Conservation (phyloP, 495 filamentous ascomycete species). For the Aspergillus ellipticus region DNA sequence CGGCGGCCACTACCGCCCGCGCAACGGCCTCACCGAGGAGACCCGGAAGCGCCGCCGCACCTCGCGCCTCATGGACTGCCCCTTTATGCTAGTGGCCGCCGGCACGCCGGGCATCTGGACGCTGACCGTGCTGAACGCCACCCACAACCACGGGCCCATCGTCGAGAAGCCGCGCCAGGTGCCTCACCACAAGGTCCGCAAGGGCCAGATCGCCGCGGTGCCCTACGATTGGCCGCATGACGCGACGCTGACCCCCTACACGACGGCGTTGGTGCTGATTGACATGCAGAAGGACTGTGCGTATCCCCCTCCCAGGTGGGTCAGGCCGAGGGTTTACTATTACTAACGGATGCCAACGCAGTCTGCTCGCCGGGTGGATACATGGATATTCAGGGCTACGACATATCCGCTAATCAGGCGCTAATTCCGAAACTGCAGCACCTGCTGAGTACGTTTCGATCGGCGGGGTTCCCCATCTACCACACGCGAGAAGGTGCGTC, state of each 20-base stretch:
- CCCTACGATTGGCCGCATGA: slow-evolving; percentile 67
- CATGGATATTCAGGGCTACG: slow-evolving; percentile 57
- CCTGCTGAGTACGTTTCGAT: slow-evolving; percentile 56
- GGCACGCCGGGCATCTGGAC: slow-evolving; percentile 45
- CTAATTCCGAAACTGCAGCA: slow-evolving; percentile 53
- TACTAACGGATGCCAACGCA: slow-evolving; percentile 19
- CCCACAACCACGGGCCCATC: slow-evolving; percentile 45
- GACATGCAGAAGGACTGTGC: slow-evolving; percentile 72
- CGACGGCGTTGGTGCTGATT: slow-evolving; percentile 64
- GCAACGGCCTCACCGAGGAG: slow-evolving; percentile 48
- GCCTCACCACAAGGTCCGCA: slow-evolving; percentile 43
- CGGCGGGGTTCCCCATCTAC: slow-evolving; percentile 58
- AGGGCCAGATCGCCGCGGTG: slow-evolving; percentile 43
- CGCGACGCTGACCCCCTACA: slow-evolving; percentile 50
- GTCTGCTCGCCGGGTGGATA: slow-evolving; percentile 59
- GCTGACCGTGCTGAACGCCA: slow-evolving; percentile 41
- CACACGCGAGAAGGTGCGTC: slow-evolving; percentile 58
- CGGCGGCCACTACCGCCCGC: slow-evolving; percentile 48
- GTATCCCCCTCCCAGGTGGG: slow-evolving; percentile 14
- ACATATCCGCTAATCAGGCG: slow-evolving; percentile 47
- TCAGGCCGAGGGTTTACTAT: not conserved
- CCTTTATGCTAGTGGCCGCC: slow-evolving; percentile 45
- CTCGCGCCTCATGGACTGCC: slow-evolving; percentile 47
- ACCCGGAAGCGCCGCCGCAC: slow-evolving; percentile 46
- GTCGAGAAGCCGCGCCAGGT: slow-evolving; percentile 39